Base-by-base conservation (phyloP, 306 rosid genomes). In the Glycyrrhiza uralensis region DNA sequence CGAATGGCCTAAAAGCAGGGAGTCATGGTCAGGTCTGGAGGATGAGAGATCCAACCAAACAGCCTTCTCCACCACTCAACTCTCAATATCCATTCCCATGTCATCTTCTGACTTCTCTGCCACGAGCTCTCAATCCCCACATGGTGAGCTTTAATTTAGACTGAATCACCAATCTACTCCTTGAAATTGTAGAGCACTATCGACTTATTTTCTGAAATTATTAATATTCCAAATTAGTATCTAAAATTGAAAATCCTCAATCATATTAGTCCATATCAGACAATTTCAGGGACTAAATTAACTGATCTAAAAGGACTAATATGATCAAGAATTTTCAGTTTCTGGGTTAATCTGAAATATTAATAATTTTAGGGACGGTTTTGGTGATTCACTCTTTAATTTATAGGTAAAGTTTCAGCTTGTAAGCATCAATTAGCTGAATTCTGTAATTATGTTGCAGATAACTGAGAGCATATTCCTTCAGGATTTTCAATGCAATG, bases 1-100 rank as follows among this genome's bases (percentile, higher is more conserved):
- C 5, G 85, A 81, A 72, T 81, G 85, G 82, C 85, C 85, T 42
- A 67, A 75, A 39, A 44, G 73, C 44, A 77, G 76, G 14, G 85
- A 81, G 3, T 30, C 81, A 13, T 76, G 83, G 83, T 74, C 76
- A 17, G 72, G 80, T 39, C 24, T 67, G 42, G 80, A 74, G 36
- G 76, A 80, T 4, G 81, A 75, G 50, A 71, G 74, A 75, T 80
- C 84, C 62, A 70, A 70, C 59, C 81, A 70, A 44, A 64, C 62
- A 62, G 74, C 84, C 17, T 56, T 69, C 59, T 80, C 81, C 39
- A 74, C 84, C 50, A 80, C 84, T 59, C 80, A 68, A 42, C 84
- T 80, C 33, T 80, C 84, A 41, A 80, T 80, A 23, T 74, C 84
- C 45, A 74, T 80, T 51, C 84, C 84, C 7, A 67, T 74, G 84